phyloP scores from a whole-genome alignment of 371 early-diverging fungal genomes.

The Rhizopus sp. region DNA sequence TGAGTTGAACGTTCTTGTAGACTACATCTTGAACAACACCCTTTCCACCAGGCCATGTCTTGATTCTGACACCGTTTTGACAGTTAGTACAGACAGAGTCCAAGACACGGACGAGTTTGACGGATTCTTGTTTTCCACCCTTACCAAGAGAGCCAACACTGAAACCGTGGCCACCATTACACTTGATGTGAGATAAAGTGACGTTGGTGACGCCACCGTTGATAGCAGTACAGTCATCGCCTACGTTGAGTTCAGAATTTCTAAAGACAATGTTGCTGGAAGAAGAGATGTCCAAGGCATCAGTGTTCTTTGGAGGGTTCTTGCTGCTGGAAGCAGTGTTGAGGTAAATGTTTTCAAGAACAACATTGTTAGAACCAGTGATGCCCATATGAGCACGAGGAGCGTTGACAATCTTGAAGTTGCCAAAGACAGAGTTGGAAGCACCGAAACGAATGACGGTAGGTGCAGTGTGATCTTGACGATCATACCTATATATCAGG shows the following conservation, averaged over 20 bases:
- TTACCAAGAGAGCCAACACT: slow-evolving; percentile 43
- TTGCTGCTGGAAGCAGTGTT: slow-evolving; percentile 30
- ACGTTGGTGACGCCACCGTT: slow-evolving; percentile 33
- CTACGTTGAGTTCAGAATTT: slow-evolving; percentile 21
- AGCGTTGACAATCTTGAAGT: slow-evolving; percentile 33
- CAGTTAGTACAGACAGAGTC: slow-evolving; percentile 33
- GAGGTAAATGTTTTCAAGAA: slow-evolving; percentile 24
- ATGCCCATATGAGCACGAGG: slow-evolving; percentile 37
- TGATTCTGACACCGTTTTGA: slow-evolving; percentile 44
- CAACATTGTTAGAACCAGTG: slow-evolving; percentile 27
- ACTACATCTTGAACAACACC: slow-evolving; percentile 22
- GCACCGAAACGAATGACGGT: slow-evolving; percentile 31
- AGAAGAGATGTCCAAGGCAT: slow-evolving; percentile 38
- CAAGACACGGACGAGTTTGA: slow-evolving; percentile 22
- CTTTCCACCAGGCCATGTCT: slow-evolving; percentile 41
- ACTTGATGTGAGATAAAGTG: slow-evolving; percentile 25
- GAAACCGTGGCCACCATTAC: slow-evolving; percentile 40
- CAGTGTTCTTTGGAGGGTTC: slow-evolving; percentile 35
- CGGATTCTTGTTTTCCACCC: slow-evolving; percentile 26
- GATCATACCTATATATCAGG: slow-evolving; percentile 9
- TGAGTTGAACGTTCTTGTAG: slow-evolving; percentile 21
- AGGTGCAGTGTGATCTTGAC: slow-evolving; percentile 29
- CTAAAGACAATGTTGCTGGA: slow-evolving; percentile 28
- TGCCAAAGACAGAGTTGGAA: slow-evolving; percentile 29
- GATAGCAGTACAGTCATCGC: slow-evolving; percentile 40